Evolutionary conservation across 2,329 filamentous ascomycete species (phyloP).

Genomic region (Phialophora tarda): DNA sequence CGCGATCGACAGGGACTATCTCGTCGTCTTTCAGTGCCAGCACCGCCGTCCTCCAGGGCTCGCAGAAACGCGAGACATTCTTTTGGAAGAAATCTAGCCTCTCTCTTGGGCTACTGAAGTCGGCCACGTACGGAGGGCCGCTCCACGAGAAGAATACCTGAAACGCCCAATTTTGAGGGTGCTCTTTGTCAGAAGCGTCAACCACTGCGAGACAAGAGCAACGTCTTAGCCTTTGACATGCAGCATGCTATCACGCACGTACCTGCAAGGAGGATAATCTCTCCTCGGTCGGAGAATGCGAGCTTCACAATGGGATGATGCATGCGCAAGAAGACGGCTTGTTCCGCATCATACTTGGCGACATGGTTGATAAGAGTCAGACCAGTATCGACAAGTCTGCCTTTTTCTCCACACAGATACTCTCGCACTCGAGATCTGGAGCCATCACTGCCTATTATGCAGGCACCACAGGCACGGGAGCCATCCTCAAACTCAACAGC

Average conservation of each 20-base stretch:
- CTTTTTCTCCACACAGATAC: conserved; percentile 16
- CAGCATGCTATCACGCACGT: not conserved
- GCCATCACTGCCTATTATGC: conserved; percentile 41
- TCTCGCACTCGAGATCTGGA: conserved; percentile 38
- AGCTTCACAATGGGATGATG: conserved; percentile 21
- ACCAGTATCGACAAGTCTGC: not conserved
- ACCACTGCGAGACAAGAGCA: conserved; percentile 3
- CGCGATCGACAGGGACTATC: conserved; percentile 31
- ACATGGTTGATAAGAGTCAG: conserved; percentile 19
- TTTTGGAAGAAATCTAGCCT: conserved; percentile 5
- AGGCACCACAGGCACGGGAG: conserved; percentile 19
- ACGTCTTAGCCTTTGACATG: not conserved
- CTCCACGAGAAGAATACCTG: conserved; percentile 7
- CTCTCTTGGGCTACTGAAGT: not conserved
- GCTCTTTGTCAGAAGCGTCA: conserved; percentile 13
- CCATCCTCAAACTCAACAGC: conserved; percentile 35
- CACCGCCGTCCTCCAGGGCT: conserved; percentile 10
- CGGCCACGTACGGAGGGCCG: conserved; percentile 4
- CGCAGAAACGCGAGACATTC: conserved; percentile 4
- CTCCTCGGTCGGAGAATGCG: conserved; percentile 4
- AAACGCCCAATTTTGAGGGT: conserved; percentile 13
- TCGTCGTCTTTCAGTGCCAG: conserved; percentile 20
- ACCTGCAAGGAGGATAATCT: conserved; percentile 9
- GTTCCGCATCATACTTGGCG: conserved; percentile 5
- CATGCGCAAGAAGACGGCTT: conserved; percentile 7